Conservation (phyloP, 2,329 filamentous ascomycete species). For the Bimuria novae-zelandiae region DNA sequence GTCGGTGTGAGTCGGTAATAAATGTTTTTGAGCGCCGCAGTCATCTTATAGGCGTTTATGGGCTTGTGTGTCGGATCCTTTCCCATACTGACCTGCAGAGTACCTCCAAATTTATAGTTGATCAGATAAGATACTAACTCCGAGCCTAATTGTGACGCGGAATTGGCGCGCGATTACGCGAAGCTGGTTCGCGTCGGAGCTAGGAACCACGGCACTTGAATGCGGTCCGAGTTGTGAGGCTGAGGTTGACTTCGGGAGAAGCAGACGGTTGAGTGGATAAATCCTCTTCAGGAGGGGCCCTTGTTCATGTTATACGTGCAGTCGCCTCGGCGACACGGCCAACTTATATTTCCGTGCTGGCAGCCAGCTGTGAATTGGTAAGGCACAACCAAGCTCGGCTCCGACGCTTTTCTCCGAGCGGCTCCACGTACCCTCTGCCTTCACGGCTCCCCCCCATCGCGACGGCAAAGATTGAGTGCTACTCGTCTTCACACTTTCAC, state of each 20-base stretch:
- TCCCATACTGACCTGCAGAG: conserved; percentile 21
- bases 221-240: not conserved
- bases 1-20: conserved; percentile 44
- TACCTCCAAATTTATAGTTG: conserved; percentile 20
- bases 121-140: conserved; percentile 40
- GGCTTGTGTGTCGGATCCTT: conserved; percentile 28
- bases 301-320: not conserved
- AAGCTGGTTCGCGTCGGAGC: not conserved
- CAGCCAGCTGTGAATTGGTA: not conserved
- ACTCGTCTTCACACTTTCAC: not conserved
- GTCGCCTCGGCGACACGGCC: not conserved
- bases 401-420: conserved; percentile 8
- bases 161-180: conserved; percentile 29
- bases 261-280: not conserved
- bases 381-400: conserved; percentile 4
- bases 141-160: conserved; percentile 29
- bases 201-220: not conserved
- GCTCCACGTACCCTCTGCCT: conserved; percentile 1
- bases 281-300: not conserved
- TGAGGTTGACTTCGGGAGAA: not conserved
- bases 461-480: not conserved
- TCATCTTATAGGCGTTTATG: conserved; percentile 42
- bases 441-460: no score
- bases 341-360: not conserved
- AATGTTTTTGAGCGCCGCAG: conserved; percentile 42